Evolutionary conservation across 2,329 filamentous ascomycete species (phyloP).

Genomic region (Fusarium sp.): DNA sequence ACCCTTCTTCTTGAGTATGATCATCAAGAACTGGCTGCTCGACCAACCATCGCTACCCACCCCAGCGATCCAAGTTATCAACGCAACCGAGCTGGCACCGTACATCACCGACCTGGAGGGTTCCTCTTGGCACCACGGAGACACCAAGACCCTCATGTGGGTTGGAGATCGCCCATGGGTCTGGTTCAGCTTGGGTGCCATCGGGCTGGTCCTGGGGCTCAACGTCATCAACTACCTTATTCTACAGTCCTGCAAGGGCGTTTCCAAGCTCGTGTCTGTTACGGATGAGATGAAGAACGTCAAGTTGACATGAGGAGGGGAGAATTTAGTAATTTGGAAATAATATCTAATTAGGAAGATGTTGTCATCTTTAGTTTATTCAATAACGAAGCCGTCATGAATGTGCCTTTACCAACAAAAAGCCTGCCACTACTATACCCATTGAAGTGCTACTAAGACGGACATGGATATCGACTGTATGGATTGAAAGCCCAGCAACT

Average conservation of each 20-base stretch:
- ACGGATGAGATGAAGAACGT: slow-evolving; percentile 33
- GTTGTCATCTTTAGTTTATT: background rate
- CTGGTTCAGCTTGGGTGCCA: slow-evolving; percentile 47
- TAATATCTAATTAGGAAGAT: slow-evolving; percentile 2
- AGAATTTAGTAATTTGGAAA: background rate
- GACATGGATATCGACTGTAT: background rate
- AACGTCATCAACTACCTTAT: slow-evolving; percentile 32
- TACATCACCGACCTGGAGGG: slow-evolving; percentile 55
- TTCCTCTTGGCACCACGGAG: slow-evolving; percentile 60
- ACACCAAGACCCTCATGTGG: slow-evolving; percentile 62
- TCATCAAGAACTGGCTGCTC: slow-evolving; percentile 80
- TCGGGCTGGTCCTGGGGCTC: slow-evolving; percentile 40
- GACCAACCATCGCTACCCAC: slow-evolving; percentile 53
- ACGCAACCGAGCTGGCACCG: slow-evolving; percentile 39
- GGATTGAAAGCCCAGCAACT: background rate
- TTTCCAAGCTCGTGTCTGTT: slow-evolving; percentile 18
- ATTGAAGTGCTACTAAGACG: background rate
- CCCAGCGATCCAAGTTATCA: slow-evolving; percentile 46
- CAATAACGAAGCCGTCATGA: slow-evolving; percentile 2
- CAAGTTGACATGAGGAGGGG: slow-evolving; percentile 33
- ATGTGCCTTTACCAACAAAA: background rate
- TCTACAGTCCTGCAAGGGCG: slow-evolving; percentile 22
- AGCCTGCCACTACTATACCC: background rate
- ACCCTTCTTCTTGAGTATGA: slow-evolving; percentile 79
- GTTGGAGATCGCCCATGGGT: slow-evolving; percentile 53